Base-by-base conservation (phyloP, 495 filamentous ascomycete genomes). In the Xylaria flabelliformis region DNA sequence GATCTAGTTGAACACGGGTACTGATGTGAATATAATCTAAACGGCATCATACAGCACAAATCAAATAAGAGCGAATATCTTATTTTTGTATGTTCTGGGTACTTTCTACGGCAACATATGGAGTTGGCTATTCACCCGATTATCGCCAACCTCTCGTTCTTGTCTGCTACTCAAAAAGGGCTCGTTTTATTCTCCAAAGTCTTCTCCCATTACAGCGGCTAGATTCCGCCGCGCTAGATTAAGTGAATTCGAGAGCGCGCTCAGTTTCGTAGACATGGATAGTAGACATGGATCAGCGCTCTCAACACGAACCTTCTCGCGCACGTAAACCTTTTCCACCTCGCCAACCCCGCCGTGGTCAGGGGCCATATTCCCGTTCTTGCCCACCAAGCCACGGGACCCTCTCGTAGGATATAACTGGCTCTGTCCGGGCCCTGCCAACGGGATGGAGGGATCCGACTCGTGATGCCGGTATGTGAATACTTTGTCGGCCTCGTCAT, bases 251-350 rank as follows among this genome's bases (percentile, higher is more conserved):
- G 94, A 91, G 69, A 98, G 79, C 26, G 93, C 93, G 36, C 87
- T 90, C 81, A 99, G 80, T 82, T 99, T 99, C 4, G 94, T 92
- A 83, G 93, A 91, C 19, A 95, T 85, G n/a, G 91, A 89, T 82
- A 99, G 88, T 73, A 99, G 74, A 77, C 90, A 93, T 41, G 96
- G 97, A 78, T 99, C 96, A 68, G 94, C 93, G 69, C 90, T 95
- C 83, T 97, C 96, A 7, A 98, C 93, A 39, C 90, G 87, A 12
- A 99, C 88, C 80, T 97, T 97, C 76, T 98, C 96, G 73, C 88
- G 90, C 24, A 99, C 97, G 55, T 86, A 89, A 0, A 98, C 95
- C 6, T 61, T 67, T 58, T 95, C 91, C 21, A 82, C 80, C 70
- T 65, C 70, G 39, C 53, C 39, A 9, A 34, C 24, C 32, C 58